Percentiles rank a stretch among this genome's conserved stretches.
These are phyloP conservation scores for Arabidopsis arenosa DNA, from an alignment of 345 rosid species.

Conservation along the genomic window DNA sequence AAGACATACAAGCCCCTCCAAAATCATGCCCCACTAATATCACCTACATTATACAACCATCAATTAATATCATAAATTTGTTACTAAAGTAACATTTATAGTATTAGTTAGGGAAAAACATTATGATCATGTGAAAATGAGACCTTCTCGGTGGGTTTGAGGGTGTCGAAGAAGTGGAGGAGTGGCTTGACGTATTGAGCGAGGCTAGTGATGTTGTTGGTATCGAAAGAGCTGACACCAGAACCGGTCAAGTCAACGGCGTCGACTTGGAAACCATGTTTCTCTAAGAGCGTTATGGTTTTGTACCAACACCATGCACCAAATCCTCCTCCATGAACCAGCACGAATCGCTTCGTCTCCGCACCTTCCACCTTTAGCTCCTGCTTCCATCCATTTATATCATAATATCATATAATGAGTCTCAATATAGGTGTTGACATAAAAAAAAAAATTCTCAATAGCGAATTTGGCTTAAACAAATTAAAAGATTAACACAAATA, in stretches of 20 bases:
- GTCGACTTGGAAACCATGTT: conserved; percentile 62
- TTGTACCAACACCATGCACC: conserved; percentile 95
- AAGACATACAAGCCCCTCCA: conserved; percentile 91
- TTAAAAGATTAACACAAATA: neutral
- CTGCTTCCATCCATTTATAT: conserved; percentile 24
- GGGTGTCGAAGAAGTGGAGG: conserved; percentile 73
- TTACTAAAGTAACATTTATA: neutral
- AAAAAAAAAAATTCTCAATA: neutral
- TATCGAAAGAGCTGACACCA: conserved; percentile 57
- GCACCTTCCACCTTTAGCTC: conserved; percentile 51
- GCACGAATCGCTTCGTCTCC: conserved; percentile 63
- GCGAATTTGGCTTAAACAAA: neutral
- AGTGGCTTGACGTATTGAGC: conserved; percentile 89
- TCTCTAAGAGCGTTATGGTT: conserved; percentile 67
- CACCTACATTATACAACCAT: conserved; percentile 53
- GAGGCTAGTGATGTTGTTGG: conserved; percentile 70
- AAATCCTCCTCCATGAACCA: conserved; percentile 90
- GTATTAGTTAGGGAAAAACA: neutral
- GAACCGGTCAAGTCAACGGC: conserved; percentile 73
- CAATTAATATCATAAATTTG: neutral
- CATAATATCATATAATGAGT: neutral
- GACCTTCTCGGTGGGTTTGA: conserved; percentile 84
- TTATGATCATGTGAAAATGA: neutral
- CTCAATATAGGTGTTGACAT: neutral
- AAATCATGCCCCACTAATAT: conserved; percentile 96